Evolutionary conservation across 257 asterid genomes (phyloP), one percentile per base, ranked within the genome.

Genomic region (Solanum chaucha): DNA sequence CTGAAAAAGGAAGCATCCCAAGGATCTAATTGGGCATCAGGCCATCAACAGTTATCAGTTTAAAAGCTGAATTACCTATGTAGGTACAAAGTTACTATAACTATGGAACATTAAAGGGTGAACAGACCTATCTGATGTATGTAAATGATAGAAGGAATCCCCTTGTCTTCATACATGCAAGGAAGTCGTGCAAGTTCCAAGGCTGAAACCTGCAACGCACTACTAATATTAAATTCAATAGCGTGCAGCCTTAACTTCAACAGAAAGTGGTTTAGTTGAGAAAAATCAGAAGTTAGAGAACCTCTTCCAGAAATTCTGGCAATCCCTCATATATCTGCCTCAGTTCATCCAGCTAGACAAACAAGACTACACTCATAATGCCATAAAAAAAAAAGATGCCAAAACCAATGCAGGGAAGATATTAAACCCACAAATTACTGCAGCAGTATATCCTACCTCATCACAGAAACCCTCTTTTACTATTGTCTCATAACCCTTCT

Each of bases 291-390:
- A 88, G 85, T 59, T 85, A 82, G 71, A 87, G 89, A 72, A 97
- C 99, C 99, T 97, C 99, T 91, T 96, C 98, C 89, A 97, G 92
- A 91, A 97, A 94, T 88, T 93, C 98, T 28, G 99, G 99, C 93
- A 97, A 89, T 90, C 96, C 99, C 91, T 97, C 99, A 7, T 96
- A 97, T 90, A 97, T 95, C 91, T 97, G 99, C 92, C 99, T 95
- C 91, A 97, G 95, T 91, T 97, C 99, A 84, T 97, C 99, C 93
- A 97, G 91, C 99, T 97, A 92, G 93, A 96, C 83, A 89, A 84
- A 89, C 78, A 87, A 78, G 86, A 85, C 86, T 84, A 65, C 59
- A 73, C 59, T 71, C 80, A 67, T 38, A 26, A 72, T 78, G 75
- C 41, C 68, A 74, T 74, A 72, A 83, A 82, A 65, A 83, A 28